Evolutionary conservation across 768 basidiomycete species (phyloP).

Genomic region (Grammothele lineata): DNA sequence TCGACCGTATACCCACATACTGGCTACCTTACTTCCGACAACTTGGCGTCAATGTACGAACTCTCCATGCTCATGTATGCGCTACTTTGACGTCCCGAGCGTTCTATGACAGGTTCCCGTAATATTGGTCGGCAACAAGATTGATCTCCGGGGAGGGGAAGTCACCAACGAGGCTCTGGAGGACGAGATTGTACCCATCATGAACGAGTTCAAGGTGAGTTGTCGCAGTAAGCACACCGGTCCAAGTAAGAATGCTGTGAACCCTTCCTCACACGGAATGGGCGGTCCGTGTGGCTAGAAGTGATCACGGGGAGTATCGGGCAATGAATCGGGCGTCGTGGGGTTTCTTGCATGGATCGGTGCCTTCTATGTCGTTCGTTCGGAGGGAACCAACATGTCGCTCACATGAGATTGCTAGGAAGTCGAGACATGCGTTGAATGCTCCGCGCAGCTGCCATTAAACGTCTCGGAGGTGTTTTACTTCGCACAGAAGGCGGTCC

Average conservation of each 20-base stretch:
- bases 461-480: conserved; percentile 98
- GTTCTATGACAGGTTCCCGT: conserved; percentile 71
- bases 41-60: conserved; percentile 84
- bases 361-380: too few species aligned
- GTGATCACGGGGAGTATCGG: too few species aligned
- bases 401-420: conserved; percentile 50
- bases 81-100: too few species aligned
- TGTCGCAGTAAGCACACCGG: too few species aligned
- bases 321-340: too few species aligned
- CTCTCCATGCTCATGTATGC: neutral
- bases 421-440: conserved; percentile 97
- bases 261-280: too few species aligned
- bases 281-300: too few species aligned
- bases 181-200: conserved; percentile 93
- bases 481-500: conserved; percentile 96
- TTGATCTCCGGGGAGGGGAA: conserved; percentile 88
- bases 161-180: conserved; percentile 93
- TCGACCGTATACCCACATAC: conserved; percentile 96
- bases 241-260: neutral
- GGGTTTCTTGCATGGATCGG: too few species aligned
- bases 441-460: conserved; percentile 84
- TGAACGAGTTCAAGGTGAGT: conserved; percentile 97
- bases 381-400: too few species aligned
- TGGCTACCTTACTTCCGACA: conserved; percentile 96
- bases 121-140: conserved; percentile 97